phyloP scores from a whole-genome alignment of 495 filamentous ascomycete genomes.

The Wilcoxina mikolae region DNA sequence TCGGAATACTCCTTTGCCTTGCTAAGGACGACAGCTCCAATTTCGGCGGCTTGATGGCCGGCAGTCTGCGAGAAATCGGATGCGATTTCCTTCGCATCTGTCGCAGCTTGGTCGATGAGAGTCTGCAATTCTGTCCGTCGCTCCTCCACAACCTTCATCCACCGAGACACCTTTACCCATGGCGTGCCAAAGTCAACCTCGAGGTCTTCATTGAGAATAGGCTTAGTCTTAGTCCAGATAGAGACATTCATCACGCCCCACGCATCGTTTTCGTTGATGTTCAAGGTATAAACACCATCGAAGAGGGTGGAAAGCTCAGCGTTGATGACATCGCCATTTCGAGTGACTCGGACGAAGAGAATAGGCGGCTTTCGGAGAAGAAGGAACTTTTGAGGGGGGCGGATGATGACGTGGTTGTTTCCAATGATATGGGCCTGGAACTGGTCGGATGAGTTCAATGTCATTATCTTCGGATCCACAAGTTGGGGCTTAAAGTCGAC shows the following conservation, averaged over 20 bases:
- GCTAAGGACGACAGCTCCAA: slow-evolving; percentile 11
- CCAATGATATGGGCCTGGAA: slow-evolving; percentile 51
- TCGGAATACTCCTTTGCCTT: slow-evolving; percentile 19
- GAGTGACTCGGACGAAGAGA: slow-evolving; percentile 40
- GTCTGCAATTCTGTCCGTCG: slow-evolving; percentile 38
- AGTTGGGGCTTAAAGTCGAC: neutral
- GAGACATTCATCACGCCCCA: slow-evolving; percentile 44
- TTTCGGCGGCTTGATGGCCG: slow-evolving; percentile 16
- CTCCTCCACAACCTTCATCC: slow-evolving; percentile 40
- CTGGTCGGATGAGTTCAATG: slow-evolving; percentile 32
- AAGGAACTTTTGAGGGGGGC: slow-evolving; percentile 38
- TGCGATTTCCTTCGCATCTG: slow-evolving; percentile 26
- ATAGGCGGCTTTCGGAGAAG: slow-evolving; percentile 36
- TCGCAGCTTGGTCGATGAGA: slow-evolving; percentile 36
- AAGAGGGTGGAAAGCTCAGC: slow-evolving; percentile 40
- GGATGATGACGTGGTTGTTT: slow-evolving; percentile 46
- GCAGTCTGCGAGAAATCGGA: slow-evolving; percentile 19
- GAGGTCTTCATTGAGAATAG: slow-evolving; percentile 39
- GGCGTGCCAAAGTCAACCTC: slow-evolving; percentile 46
- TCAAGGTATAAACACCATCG: slow-evolving; percentile 44
- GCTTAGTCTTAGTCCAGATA: slow-evolving; percentile 39
- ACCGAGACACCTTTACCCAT: slow-evolving; percentile 45
- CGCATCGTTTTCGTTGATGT: slow-evolving; percentile 39
- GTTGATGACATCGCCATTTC: slow-evolving; percentile 33
- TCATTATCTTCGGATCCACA: slow-evolving; percentile 14